Evolutionary conservation across 345 rosid genomes (phyloP), one percentile per base, ranked within the genome.

Genomic region (Salix exigua): DNA sequence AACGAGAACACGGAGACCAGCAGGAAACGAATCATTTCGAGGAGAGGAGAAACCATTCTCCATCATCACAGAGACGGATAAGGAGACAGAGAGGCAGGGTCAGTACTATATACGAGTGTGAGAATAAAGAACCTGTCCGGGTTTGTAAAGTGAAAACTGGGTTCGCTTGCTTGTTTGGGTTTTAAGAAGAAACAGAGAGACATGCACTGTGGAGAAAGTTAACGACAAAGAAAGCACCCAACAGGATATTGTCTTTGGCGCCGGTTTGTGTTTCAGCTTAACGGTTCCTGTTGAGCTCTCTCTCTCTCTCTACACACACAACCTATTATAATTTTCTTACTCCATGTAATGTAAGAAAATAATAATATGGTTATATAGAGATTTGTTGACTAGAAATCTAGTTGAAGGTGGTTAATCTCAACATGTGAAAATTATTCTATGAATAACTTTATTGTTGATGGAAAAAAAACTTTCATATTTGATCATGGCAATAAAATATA

Each of bases 1-100:
- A 2, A 96, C 98, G 23, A 96, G 99, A 78, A 96, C 99, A 19
- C 99, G 89, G 46, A 96, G 92, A 63, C 96, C 98, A 72, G 89
- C 89, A 28, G 99, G 97, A 58, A 91, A 91, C 11, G 84, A 78
- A 40, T 88, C 89, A 63, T 55, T 81, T 73, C 88, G 83, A 37
- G 91, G 89, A 42, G 92, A 89, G 74, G 91, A 85, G 89, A 90
- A 91, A 74, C 96, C 89, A 86, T 85, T 68, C 76, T 91, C 93
- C 82, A 82, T 83, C 91, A 84, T 80, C 68, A 21, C 46, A 51
- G 55, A 42, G 30, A 33, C 25, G 30, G 31, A 1, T 16, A 28
- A 11, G 18, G 65, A 48, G 60, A 42, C 16, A 48, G 53, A 35
- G 66, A 25, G 62, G 71, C 78, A 28, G 62, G 35, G 53, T 16